Base-by-base conservation (phyloP, 176 grass and related monocot species). In the Carex cristatella region DNA sequence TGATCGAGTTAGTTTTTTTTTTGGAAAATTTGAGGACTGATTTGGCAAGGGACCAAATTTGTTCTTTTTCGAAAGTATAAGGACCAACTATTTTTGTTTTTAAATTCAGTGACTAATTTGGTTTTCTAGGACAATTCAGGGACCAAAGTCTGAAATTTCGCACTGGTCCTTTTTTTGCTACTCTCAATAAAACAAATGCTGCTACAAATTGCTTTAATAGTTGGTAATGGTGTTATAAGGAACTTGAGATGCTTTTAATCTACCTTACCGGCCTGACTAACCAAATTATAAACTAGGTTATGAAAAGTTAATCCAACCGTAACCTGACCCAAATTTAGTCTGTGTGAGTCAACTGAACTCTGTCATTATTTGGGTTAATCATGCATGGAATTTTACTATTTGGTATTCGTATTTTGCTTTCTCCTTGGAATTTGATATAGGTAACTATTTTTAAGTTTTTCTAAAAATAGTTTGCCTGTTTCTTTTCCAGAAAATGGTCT, bases 401-500 rank as follows among this genome's bases (percentile, higher is more conserved):
- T 18, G 56, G 10, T 31, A 19, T 61, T 46, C 74, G 60, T 6
- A 69, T 49, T 27, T 70, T 62, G 73, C 54, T 31, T 53, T 67
- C 40, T 19, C 38, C 35, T 15, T 8, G 4, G 48, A 86, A 81
- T 37, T 71, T 63, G 53, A 19, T 65, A 69, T 11, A 63, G 65
- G 6, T 91, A 54, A 44, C 65, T 85, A 72, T 18, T 14, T 69
- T 54, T 16, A 13, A 13, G 1, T 58, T n/a, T 83, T 81, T 27
- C 14, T 23, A 23, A 28, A 55, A 77, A 89, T 79, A 66, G 81
- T 83, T 69, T 75, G 42, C 75, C 68, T 84, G 18, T 19, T 79
- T 87, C 44, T 33, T 95, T 54, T 74, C 49, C 91, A 95, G 93
- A 95, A 88, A 95, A 84, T 31, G 93, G 93, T 89, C 79, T 95